Evolutionary conservation across 164 flowering plant genomes (phyloP), one percentile per base, ranked within the genome.

Genomic region (Kingdonia uniflora): DNA sequence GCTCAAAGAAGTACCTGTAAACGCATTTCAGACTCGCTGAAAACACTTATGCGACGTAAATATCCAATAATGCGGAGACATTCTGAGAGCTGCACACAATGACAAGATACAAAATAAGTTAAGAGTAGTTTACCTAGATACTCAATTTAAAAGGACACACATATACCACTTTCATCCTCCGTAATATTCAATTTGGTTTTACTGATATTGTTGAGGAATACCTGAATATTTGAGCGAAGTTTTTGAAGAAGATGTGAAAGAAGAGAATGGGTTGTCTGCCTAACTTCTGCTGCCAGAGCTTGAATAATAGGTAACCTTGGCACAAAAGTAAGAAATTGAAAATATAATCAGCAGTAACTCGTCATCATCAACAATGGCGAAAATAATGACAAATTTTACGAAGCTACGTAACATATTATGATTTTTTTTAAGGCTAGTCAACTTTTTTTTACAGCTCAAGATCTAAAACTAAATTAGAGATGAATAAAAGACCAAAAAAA

Each of bases 1-100:
- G 8, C 35, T 29, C 35, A 29, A 29, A 8, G 4, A 29, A 3
- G 8, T 48, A 88, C 99, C 95, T 82, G 96, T 52, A 92, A 68
- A 26, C 96, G 94, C 95, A 92, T 80, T 71, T 88, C 95, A 62
- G 81, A 86, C 62, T 92, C 96, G 35, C 77, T 82, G 60, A 79
- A 92, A n/a, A 88, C 95, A 71, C 99, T 95, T 49, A 92, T 88
- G n/a, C 99, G 84, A 42, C 95, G 94, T 61, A 92, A 61, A 69
- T 92, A 86, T 70, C 96, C 96, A 77, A 92, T 86, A 23, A 92
- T 77, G 19, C 95, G 86, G 11, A 88, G 89, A 69, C 96, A 92
- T 53, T 92, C 99, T 19, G 99, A 94, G 70, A 92, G 73, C 96
- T 92, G 23, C 51, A 47, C n/a, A 25, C 14, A 47, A 23, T 29